A percentile compares a stretch with the other conserved stretches of the same genome.
Evolutionary conservation across 495 filamentous ascomycete genomes (phyloP).

Genomic region (Jackrogersella multiformis): DNA sequence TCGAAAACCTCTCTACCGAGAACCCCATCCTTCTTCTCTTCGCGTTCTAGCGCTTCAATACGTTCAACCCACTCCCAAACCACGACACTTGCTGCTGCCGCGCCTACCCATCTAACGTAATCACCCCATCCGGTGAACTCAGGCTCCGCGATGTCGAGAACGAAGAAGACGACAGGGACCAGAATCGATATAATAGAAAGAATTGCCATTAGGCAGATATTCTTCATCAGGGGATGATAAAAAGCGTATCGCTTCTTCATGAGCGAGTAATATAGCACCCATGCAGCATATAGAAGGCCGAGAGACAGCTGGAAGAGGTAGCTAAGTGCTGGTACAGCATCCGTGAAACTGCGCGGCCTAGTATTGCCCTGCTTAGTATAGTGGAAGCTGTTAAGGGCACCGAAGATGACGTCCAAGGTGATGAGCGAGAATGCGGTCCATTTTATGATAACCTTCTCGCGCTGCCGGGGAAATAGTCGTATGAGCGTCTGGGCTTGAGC

Average conservation of each 20-base stretch:
- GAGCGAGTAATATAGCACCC: slow-evolving; percentile 94
- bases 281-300: slow-evolving; percentile 89
- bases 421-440: slow-evolving; percentile 97
- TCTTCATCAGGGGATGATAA: slow-evolving; percentile 91
- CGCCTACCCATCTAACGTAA: slow-evolving; percentile 97
- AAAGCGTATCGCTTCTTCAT: slow-evolving; percentile 94
- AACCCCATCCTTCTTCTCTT: slow-evolving; percentile 96
- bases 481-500: slow-evolving; percentile 97
- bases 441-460: slow-evolving; percentile 98
- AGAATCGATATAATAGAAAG: slow-evolving; percentile 82
- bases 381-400: slow-evolving; percentile 86
- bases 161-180: slow-evolving; percentile 94
- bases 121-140: slow-evolving; percentile 94
- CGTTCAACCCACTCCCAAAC: slow-evolving; percentile 99
- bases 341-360: slow-evolving; percentile 76
- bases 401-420: slow-evolving; percentile 86
- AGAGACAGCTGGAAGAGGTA: slow-evolving; percentile 93
- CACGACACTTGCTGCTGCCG: slow-evolving; percentile 92
- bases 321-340: slow-evolving; percentile 90
- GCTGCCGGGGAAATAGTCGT: slow-evolving; percentile 91
- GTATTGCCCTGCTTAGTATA: slow-evolving; percentile 63
- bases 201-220: slow-evolving; percentile 84
- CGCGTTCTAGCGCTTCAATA: slow-evolving; percentile 95
- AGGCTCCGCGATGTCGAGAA: slow-evolving; percentile 88
- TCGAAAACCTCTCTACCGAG: slow-evolving; percentile 94